Evolutionary conservation across 139 green algal species (phyloP).

Genomic region (Chlamydomonas sp.): DNA sequence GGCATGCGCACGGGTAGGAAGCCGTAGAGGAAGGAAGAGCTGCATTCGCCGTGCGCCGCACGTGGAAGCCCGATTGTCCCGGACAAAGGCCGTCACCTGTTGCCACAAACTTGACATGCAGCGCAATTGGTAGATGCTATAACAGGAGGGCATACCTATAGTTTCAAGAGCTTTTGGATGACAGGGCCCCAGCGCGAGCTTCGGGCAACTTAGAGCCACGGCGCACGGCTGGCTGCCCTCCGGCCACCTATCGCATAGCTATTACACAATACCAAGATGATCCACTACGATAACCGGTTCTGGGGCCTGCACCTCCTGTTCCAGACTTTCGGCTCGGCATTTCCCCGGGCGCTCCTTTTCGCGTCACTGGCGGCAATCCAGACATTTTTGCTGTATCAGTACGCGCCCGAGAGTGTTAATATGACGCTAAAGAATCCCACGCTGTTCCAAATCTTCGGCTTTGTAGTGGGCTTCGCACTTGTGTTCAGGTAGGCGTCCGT

Average conservation of each 20-base stretch:
- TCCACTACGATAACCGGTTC: slow-evolving; percentile 13
- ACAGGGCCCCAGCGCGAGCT: too few relatives aligned
- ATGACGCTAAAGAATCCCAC: slow-evolving; percentile 2
- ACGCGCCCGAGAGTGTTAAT: not conserved
- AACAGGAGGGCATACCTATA: too few relatives aligned
- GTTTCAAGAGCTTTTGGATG: too few relatives aligned
- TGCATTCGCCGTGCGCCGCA: too few relatives aligned
- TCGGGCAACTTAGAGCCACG: too few relatives aligned
- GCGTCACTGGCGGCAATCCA: not conserved
- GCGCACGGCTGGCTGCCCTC: not conserved
- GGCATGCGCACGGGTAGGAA: too few relatives aligned
- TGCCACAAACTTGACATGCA: too few relatives aligned
- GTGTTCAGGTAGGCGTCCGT: slow-evolving; percentile 13
- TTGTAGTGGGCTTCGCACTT: slow-evolving; percentile 27
- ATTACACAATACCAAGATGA: not conserved
- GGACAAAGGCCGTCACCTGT: too few relatives aligned
- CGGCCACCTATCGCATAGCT: too few relatives aligned
- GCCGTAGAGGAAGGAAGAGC: too few relatives aligned
- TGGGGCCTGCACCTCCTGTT: slow-evolving; percentile 9
- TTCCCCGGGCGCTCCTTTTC: slow-evolving; percentile 15
- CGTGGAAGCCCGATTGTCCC: too few relatives aligned
- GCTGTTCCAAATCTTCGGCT: slow-evolving; percentile 32
- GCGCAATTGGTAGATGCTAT: too few relatives aligned
- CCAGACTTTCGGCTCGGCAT: not conserved
- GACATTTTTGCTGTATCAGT: not conserved